Evolutionary conservation across 345 rosid species (phyloP), one percentile per base, ranked within the genome.

Genomic region (Salix suchowensis): DNA sequence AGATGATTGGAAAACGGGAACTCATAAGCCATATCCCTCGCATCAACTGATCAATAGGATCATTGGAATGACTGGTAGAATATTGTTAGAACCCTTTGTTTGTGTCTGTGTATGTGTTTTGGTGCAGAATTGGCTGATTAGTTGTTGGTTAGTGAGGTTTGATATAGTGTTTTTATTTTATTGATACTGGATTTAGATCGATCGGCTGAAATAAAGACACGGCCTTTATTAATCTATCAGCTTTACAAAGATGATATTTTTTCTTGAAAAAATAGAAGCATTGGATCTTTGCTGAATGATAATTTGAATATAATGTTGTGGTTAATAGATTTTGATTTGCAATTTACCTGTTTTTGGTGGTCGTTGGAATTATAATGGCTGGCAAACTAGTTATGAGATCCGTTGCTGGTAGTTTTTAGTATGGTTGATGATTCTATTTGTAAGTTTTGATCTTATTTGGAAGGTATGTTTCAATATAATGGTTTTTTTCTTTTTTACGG

Each of bases 391-490:
- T 10, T 40, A 40, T 40, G 44, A 11, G 44, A 40, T 40, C 13
- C 44, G 44, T 34, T 62, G 19, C 72, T 70, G 58, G 44, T 80
- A 73, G 78, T 36, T 61, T 69, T 14, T 69, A 73, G 60, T 68
- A 40, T 65, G 60, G 66, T 71, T 79, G 75, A 78, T 26, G 30
- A 28, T 7, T 77, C 64, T 68, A 64, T 70, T 65, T 75, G 66
- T 26, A 15, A 74, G 68, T 62, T 68, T 60, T 71, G 12, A 32
- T 76, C 66, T 68, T 15, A 34, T 39, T 3, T 18, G 14, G 66
- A 52, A 10, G 52, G 26, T 74, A 48, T 82, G 61, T 72, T 36
- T 73, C 39, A 21, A 50, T 71, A 40, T 2, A 10, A 2, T 28
- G 10, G 42, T 48, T 34, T 23, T 61, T 11, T 32, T 36, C 24